Base-by-base conservation (phyloP, 169 alveolate species). In the Plasmodium yoelii region DNA sequence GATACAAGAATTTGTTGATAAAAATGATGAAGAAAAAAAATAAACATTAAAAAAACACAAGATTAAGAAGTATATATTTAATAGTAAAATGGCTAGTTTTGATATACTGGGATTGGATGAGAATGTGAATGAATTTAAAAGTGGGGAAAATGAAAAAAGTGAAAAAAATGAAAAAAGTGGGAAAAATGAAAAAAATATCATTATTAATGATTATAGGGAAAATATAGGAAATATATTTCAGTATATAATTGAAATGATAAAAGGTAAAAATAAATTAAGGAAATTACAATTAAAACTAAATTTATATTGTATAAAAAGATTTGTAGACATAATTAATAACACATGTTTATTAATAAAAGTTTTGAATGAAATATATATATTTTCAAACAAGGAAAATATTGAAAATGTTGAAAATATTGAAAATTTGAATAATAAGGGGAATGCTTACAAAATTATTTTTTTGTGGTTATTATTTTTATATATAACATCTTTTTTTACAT, bases 241-340 rank as follows among this genome's bases (percentile, higher is more conserved):
- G 7, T 74, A 74, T 61, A 34, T 67, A 51, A 60, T 12, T 28
- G 88, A 59, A 44, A 59, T 44, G 73, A 28, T 73, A 63, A 46
- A 15, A 5, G 3, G 51, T 44, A 73, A 60, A 19, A 73, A 34
- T 46, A 73, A 74, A 61, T 6, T 74, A 15, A 59, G 88, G 46
- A 74, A 60, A 19, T 34, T 47, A 47, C 88, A 74, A 74, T 61
- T 53, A 55, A 74, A 74, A 24, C 10, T 24, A 42, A 74, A 64
- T 15, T 6, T 74, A 18, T 61, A 47, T 61, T 61, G 88, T 42
- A 26, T 47, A n/a, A 51, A n/a, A 13, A 46, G 88, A 65, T 74
- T 73, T 74, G 57, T 61, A 15, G 65, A 74, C 46, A 61, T 74
- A 24, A 7, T 74, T 74, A 74, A 74, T 39, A 73, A 74, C 18